These are phyloP conservation scores for Pelagomonas calceolata DNA, from an alignment of 108 stramenopile genomes.

Conservation along the genomic window DNA sequence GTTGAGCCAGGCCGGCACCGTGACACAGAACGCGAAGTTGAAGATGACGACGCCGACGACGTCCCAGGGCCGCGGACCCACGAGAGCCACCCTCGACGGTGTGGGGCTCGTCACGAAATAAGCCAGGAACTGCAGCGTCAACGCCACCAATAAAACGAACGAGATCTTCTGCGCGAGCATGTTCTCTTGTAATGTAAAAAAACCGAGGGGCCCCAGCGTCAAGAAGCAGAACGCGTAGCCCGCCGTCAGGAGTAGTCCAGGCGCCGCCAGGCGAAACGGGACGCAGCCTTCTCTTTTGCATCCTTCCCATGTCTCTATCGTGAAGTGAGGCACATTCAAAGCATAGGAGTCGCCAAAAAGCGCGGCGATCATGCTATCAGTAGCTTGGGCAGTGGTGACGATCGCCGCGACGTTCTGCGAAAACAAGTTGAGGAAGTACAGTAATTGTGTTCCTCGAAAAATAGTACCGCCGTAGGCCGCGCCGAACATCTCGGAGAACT, in stretches of 20 bases:
- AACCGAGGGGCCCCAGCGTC: slow-evolving; percentile 12
- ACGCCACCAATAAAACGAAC: slow-evolving; percentile 9
- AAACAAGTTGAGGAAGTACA: slow-evolving; percentile 13
- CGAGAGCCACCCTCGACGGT: background rate
- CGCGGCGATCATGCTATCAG: background rate
- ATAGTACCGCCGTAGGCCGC: background rate
- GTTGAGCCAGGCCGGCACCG: slow-evolving; percentile 62
- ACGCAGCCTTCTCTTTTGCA: slow-evolving; percentile 4
- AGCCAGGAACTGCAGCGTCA: slow-evolving; percentile 5
- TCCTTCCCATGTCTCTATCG: background rate
- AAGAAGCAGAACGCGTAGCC: slow-evolving; percentile 8
- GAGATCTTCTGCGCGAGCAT: slow-evolving; percentile 12
- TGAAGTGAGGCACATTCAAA: background rate
- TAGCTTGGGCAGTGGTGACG: slow-evolving; percentile 9
- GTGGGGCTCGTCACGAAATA: background rate
- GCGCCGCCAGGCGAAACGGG: slow-evolving; percentile 7
- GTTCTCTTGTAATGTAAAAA: slow-evolving; percentile 13
- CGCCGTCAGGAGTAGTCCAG: slow-evolving; percentile 2
- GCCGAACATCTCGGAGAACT: slow-evolving; percentile 14
- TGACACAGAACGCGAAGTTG: slow-evolving; percentile 57
- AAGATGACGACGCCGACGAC: slow-evolving; percentile 55
- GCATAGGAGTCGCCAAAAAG: background rate
- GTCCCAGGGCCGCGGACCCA: slow-evolving; percentile 20
- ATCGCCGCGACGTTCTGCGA: slow-evolving; percentile 11
- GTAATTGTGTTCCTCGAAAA: slow-evolving; percentile 1